Evolutionary conservation across 1,284 basidiomycete genomes (phyloP).

Genomic region (Leucoagaricus sp.): DNA sequence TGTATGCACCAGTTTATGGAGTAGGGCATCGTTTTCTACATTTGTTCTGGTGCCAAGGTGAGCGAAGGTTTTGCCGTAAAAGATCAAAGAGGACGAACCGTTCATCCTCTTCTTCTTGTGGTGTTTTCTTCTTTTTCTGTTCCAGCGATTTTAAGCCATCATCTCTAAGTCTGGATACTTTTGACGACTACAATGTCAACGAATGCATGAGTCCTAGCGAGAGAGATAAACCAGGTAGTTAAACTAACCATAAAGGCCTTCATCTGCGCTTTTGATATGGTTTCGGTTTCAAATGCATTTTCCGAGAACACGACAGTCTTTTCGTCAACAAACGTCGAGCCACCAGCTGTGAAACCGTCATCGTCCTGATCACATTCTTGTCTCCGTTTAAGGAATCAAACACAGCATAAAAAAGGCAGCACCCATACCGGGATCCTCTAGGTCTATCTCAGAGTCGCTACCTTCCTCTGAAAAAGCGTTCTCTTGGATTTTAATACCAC

Average conservation of each 20-base stretch:
- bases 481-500: slow-evolving; percentile 25
- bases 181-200: slow-evolving; percentile 62
- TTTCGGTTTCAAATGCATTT: slow-evolving; percentile 23
- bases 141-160: slow-evolving; percentile 26
- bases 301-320: slow-evolving; percentile 60
- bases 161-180: slow-evolving; percentile 59
- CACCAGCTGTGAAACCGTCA: slow-evolving; percentile 40
- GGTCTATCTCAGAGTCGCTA: slow-evolving; percentile 12
- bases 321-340: slow-evolving; percentile 13
- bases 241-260: slow-evolving; percentile 72
- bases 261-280: slow-evolving; percentile 44
- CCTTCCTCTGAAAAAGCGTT: slow-evolving; percentile 17
- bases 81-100: slow-evolving; percentile 28
- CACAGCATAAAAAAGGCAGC: neutral
- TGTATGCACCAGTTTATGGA: slow-evolving; percentile 78
- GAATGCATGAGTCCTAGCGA: slow-evolving; percentile 4
- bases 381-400: neutral
- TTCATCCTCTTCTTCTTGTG: slow-evolving; percentile 50
- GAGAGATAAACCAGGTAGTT: slow-evolving; percentile 1
- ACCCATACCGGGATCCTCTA: slow-evolving; percentile 3
- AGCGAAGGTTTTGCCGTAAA: neutral
- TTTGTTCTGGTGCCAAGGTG: slow-evolving; percentile 52
- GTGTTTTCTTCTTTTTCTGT: slow-evolving; percentile 22
- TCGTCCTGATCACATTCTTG: slow-evolving; percentile 43
- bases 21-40: slow-evolving; percentile 69